Evolutionary conservation across 2,329 filamentous ascomycete species (phyloP), one percentile per base, ranked within the genome.

Genomic region (Nectriaceae sp.): DNA sequence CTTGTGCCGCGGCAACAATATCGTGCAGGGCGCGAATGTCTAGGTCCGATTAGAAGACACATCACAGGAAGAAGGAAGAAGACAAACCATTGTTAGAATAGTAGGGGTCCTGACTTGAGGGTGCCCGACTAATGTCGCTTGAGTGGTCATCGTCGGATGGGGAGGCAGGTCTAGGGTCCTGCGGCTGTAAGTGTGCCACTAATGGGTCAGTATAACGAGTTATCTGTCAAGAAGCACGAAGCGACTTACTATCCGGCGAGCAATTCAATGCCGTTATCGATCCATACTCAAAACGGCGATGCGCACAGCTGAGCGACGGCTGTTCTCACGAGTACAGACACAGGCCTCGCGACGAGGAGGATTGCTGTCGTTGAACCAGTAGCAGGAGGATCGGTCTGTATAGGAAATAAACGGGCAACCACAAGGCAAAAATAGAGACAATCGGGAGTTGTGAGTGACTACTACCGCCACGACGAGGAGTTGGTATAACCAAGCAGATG

Each of bases 21-120:
- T 87, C 79, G 69, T 90, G 87, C 49, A 96, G 77, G 53, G 90
- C 78, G 53, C 82, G 79, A 67, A 96, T 88, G 73, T 95, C 92
- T 91, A 31, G 4, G 22, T n/a, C n/a, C 16, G 5, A 48, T 63
- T 31, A 63, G 49, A 21, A 20, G 19, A 46, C 37, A 18, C 21
- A 26, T 41, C 8, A 31, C 18, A 11, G 11, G 24, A 19, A 20
- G 29, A 13, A 29, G 38, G 35, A 20, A 42, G 40, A 4, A 47
- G 26, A 42, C 59, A 44, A 22, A 84, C 84, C 83, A 71, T 84
- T 72, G 59, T 87, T 83, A 46, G 80, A 80, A 60, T 87, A 84
- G 60, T 77, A 79, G 13, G 70, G 60, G 38, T 69, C 67, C 33
- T 62, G 57, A 43, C 56, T 62, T 26, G 62, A 62, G n/a, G 50